phyloP scores from a whole-genome alignment of 768 basidiomycete species.

The Hygrocybe punicea region DNA sequence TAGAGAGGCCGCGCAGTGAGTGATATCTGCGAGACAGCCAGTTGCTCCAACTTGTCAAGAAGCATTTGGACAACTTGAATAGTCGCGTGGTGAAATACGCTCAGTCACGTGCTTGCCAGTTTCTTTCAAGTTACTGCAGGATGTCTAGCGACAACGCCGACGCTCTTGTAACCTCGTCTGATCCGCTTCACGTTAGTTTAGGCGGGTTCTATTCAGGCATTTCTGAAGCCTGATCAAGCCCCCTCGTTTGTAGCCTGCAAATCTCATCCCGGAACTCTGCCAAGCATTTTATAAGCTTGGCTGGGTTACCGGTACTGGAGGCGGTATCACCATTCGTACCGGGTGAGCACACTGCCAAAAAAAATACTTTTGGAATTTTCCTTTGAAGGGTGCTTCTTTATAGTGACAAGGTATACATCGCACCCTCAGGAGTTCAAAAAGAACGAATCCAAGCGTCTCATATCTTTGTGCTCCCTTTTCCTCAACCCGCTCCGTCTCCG shows the following conservation, averaged over 20 bases:
- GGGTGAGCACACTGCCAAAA: constrained; percentile 42
- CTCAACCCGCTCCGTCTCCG: constrained; percentile 56
- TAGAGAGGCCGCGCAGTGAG: no score
- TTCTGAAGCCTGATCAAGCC: constrained; percentile 6
- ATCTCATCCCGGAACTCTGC: constrained; percentile 84
- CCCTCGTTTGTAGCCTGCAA: constrained; percentile 64
- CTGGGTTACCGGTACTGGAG: constrained; percentile 91
- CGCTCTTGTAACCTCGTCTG: constrained; percentile 53
- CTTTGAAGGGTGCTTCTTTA: not conserved
- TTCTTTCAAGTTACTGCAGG: no score
- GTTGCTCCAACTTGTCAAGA: no score
- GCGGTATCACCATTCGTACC: constrained; percentile 70
- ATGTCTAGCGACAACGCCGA: constrained; percentile 30
- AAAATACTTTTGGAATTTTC: not conserved
- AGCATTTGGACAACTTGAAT: no score
- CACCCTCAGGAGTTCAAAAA: constrained; percentile 88
- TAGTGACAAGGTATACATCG: constrained; percentile 78
- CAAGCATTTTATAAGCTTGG: constrained; percentile 81
- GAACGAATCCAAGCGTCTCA: constrained; percentile 79
- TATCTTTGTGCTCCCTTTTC: constrained; percentile 84
- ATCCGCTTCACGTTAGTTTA: constrained; percentile 61
- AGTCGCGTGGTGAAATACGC: no score
- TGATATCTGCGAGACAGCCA: no score
- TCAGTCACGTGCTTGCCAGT: no score
- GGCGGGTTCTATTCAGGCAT: not conserved